phyloP scores from a whole-genome alignment of 768 basidiomycete species.

The Suillus alpinus region DNA sequence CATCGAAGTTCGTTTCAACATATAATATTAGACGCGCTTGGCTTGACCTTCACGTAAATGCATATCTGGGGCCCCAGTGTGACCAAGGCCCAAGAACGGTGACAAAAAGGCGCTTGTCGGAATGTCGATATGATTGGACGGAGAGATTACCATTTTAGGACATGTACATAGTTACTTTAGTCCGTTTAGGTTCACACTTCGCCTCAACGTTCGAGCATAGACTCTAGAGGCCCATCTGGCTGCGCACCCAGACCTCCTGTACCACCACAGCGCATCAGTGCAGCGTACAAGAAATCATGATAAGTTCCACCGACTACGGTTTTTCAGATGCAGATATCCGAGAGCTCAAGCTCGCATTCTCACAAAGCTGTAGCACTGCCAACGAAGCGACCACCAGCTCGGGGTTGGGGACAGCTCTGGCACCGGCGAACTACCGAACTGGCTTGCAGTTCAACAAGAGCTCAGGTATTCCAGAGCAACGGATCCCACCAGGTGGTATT shows the following conservation, averaged over 20 bases:
- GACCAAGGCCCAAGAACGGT: too few relatives aligned
- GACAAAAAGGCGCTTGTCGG: background rate
- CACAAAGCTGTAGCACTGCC: background rate
- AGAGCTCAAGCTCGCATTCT: conserved; percentile 1
- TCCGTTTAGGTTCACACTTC: background rate
- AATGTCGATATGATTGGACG: background rate
- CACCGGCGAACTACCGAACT: background rate
- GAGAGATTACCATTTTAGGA: background rate
- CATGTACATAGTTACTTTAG: background rate
- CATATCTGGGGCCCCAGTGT: background rate
- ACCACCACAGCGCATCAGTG: background rate
- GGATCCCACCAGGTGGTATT: background rate
- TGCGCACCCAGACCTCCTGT: background rate
- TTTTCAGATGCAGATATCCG: conserved; percentile 29
- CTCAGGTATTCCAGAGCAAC: background rate
- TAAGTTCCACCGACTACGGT: conserved; percentile 26
- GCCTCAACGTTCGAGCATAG: background rate
- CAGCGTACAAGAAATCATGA: conserved; percentile 17
- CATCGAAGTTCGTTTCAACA: background rate
- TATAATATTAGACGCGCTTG: background rate
- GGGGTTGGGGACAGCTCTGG: background rate
- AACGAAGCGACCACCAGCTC: background rate
- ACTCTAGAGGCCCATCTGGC: background rate
- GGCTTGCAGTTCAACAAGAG: background rate
- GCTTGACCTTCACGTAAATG: background rate